phyloP scores from a whole-genome alignment of 2,329 filamentous ascomycete genomes.

The Diaporthe sp. region DNA sequence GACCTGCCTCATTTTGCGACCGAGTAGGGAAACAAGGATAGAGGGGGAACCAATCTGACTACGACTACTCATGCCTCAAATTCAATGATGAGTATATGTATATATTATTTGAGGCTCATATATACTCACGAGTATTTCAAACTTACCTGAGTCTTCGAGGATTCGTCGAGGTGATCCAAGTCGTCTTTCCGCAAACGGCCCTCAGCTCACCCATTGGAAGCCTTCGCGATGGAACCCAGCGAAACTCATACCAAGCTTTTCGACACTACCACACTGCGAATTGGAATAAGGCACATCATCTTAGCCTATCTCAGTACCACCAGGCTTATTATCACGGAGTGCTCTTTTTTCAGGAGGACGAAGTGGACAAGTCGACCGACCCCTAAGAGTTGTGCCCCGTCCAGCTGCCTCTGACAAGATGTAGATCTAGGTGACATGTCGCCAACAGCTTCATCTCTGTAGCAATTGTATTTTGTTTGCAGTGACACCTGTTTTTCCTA shows the following conservation, averaged over 20 bases:
- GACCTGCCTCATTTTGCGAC: neutral
- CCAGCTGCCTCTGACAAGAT: too few relatives aligned
- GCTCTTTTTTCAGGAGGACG: neutral
- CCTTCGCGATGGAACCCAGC: too few relatives aligned
- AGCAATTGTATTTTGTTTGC: neutral
- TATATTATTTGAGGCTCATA: neutral
- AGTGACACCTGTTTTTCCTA: neutral
- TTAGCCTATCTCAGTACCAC: too few relatives aligned
- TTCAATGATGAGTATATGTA: fast-evolving
- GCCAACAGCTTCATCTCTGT: neutral
- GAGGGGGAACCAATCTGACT: neutral
- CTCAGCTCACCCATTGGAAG: too few relatives aligned
- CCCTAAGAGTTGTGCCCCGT: too few relatives aligned
- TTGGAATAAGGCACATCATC: too few relatives aligned
- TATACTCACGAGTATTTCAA: neutral
- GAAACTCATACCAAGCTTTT: too few relatives aligned
- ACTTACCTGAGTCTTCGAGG: neutral
- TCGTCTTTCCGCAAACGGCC: too few relatives aligned
- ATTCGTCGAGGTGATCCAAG: too few relatives aligned
- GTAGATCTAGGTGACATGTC: too few relatives aligned
- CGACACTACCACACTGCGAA: too few relatives aligned
- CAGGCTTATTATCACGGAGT: too few relatives aligned
- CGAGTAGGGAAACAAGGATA: neutral
- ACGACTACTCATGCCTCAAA: neutral
- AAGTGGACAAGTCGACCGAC: neutral